Conservation (phyloP, 2,329 filamentous ascomycete species). For the Penicillium griseofulvum region DNA sequence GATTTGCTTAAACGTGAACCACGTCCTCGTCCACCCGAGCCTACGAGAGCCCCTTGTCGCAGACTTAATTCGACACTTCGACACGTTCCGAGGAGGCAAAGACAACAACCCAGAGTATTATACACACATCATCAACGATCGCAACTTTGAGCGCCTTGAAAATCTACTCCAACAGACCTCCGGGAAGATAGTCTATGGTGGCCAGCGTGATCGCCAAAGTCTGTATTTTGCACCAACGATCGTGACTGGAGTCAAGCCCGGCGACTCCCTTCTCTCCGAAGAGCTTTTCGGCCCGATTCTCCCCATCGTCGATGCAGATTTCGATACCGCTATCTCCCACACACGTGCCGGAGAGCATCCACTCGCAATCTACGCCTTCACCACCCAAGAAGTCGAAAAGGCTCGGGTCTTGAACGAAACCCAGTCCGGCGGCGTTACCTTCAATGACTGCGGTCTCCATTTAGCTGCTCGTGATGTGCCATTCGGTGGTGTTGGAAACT, state of each 20-base stretch:
- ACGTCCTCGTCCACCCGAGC: slow-evolving; percentile 45
- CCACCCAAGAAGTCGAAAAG: slow-evolving; percentile 35
- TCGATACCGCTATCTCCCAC: slow-evolving; percentile 29
- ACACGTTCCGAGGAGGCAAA: slow-evolving; percentile 30
- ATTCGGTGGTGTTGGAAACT: slow-evolving; percentile 52
- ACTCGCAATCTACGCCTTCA: slow-evolving; percentile 46
- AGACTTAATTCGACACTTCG: slow-evolving; percentile 34
- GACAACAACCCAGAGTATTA: slow-evolving; percentile 18
- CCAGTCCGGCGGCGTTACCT: slow-evolving; percentile 51
- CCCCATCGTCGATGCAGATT: slow-evolving; percentile 38
- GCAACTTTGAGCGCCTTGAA: slow-evolving; percentile 44
- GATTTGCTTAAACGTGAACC: slow-evolving; percentile 44
- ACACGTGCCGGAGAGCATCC: slow-evolving; percentile 28
- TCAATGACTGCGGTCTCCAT: slow-evolving; percentile 52
- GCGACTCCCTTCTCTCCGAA: slow-evolving; percentile 44
- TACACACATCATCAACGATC: slow-evolving; percentile 44
- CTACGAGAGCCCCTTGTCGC: slow-evolving; percentile 41
- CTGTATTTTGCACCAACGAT: slow-evolving; percentile 41
- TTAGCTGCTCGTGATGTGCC: slow-evolving; percentile 44
- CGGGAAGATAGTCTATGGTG: slow-evolving; percentile 41
- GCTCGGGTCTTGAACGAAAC: slow-evolving; percentile 31
- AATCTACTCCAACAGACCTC: slow-evolving; percentile 36
- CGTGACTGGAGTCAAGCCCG: slow-evolving; percentile 35
- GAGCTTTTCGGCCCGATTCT: slow-evolving; percentile 49
- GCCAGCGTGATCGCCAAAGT: slow-evolving; percentile 29